Evolutionary conservation across 2,329 filamentous ascomycete species (phyloP).

Genomic region (Aspergillus tanneri): DNA sequence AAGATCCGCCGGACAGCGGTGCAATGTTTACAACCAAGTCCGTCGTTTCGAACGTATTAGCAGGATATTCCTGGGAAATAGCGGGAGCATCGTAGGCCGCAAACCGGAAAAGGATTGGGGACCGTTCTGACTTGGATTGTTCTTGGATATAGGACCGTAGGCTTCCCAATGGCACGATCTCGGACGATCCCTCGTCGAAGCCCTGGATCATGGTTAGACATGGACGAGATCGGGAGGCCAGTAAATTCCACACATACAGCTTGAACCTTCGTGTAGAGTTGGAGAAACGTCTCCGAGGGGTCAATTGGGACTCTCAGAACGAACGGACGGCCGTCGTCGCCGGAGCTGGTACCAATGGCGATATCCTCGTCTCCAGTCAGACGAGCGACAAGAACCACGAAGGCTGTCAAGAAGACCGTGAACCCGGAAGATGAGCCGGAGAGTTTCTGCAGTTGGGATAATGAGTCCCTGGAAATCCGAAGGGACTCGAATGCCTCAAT

Average conservation of each 20-base stretch:
- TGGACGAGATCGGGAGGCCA: too few relatives aligned
- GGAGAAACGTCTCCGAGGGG: conserved; percentile 41
- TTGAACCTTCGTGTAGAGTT: conserved; percentile 42
- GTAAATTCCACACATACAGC: conserved; percentile 29
- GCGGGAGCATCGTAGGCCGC: conserved; percentile 49
- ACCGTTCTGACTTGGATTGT: conserved; percentile 39
- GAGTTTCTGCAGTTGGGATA: conserved; percentile 41
- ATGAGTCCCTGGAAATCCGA: conserved; percentile 36
- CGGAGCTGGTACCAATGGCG: conserved; percentile 46
- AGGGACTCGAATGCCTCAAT: conserved; percentile 47
- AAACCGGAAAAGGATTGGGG: conserved; percentile 48
- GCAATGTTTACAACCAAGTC: conserved; percentile 44
- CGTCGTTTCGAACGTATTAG: conserved; percentile 46
- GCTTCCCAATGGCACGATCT: conserved; percentile 43
- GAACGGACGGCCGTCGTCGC: conserved; percentile 46
- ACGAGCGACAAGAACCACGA: conserved; percentile 46
- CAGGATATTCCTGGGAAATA: conserved; percentile 41
- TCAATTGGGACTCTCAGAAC: conserved; percentile 46
- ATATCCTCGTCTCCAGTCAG: conserved; percentile 53
- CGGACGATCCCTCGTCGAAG: conserved; percentile 42
- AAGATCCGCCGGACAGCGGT: conserved; percentile 23
- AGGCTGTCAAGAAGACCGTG: conserved; percentile 45
- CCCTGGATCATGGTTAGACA: conserved; percentile 27
- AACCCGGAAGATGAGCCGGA: conserved; percentile 37
- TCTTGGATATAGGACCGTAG: conserved; percentile 44